Evolutionary conservation across 1,284 basidiomycete genomes (phyloP).

Genomic region (Malassezia obtusa): DNA sequence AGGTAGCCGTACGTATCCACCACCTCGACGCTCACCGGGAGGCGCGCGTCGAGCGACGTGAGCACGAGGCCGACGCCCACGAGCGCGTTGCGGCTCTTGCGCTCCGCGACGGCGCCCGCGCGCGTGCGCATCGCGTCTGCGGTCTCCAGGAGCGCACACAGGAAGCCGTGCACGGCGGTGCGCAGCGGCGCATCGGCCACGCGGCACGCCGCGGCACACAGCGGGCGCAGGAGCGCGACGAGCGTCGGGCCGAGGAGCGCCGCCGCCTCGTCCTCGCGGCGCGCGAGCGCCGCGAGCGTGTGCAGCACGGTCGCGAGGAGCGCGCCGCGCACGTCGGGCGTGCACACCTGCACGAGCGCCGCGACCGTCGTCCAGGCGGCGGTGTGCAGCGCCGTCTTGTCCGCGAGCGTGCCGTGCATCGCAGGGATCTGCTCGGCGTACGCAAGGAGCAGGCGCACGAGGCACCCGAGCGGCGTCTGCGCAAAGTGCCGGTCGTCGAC

Average conservation of each 20-base stretch:
- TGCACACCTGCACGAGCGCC: conserved; percentile 58
- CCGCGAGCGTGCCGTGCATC: conserved; percentile 15
- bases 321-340: conserved; percentile 58
- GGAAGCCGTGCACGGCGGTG: conserved; percentile 66
- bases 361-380: conserved; percentile 61
- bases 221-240: conserved; percentile 25
- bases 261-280: conserved; percentile 33
- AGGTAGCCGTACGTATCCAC: conserved; percentile 12
- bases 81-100: background rate
- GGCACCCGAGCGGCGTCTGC: conserved; percentile 57
- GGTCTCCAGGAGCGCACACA: conserved; percentile 73
- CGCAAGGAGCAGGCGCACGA: conserved; percentile 68
- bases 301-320: conserved; percentile 69
- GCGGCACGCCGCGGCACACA: conserved; percentile 35
- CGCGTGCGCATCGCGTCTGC: conserved; percentile 67
- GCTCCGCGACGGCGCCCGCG: conserved; percentile 57
- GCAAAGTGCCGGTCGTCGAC: conserved; percentile 8
- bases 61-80: background rate
- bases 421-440: conserved; percentile 44
- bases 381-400: conserved; percentile 57
- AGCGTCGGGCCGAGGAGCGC: conserved; percentile 31
- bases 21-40: conserved; percentile 3
- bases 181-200: conserved; percentile 33
- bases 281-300: conserved; percentile 61
- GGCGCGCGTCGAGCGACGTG: conserved; percentile 3